Conservation (phyloP, 768 basidiomycete genomes). For the Porpolomopsis calyptriformis region DNA sequence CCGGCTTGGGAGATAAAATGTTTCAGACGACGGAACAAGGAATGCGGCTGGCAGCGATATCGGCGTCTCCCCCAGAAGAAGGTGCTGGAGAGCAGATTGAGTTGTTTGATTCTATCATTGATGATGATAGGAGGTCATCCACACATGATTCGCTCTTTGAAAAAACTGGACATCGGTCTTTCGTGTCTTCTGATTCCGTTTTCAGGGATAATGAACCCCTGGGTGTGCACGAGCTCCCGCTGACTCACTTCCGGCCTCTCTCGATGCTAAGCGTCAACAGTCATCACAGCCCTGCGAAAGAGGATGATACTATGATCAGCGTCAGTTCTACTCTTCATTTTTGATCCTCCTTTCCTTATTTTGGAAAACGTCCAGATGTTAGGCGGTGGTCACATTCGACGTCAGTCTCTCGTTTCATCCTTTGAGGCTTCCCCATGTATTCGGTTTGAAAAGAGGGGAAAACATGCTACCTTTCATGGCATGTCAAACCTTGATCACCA, state of each 20-base stretch:
- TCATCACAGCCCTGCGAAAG: constrained; percentile 41
- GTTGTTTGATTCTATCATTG: constrained; percentile 61
- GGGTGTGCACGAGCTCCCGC: constrained; percentile 29
- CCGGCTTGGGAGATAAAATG: constrained; percentile 83
- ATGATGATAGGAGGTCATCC: constrained; percentile 33
- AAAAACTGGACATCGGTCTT: constrained; percentile 42
- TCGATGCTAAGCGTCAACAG: constrained; percentile 48
- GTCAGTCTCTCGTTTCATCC: constrained; percentile 53
- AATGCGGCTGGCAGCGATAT: constrained; percentile 49
- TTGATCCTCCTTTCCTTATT: not conserved
- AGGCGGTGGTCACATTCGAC: constrained; percentile 65
- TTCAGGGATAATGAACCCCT: constrained; percentile 43
- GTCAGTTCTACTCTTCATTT: constrained; percentile 28
- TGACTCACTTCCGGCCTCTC: constrained; percentile 49
- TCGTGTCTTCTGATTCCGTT: constrained; percentile 46
- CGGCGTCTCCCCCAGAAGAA: constrained; percentile 55
- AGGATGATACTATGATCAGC: constrained; percentile 77
- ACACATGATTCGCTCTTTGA: constrained; percentile 52
- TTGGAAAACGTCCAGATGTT: constrained; percentile 46
- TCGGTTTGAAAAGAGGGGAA: constrained; percentile 48
- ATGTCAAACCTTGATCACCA: constrained; percentile 16
- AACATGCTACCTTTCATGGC: constrained; percentile 35
- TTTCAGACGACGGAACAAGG: constrained; percentile 51
- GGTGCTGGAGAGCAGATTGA: constrained; percentile 31
- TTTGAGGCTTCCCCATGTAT: constrained; percentile 65